Conservation (phyloP, 2,329 filamentous ascomycete genomes). For the Podosphaera xanthii region DNA sequence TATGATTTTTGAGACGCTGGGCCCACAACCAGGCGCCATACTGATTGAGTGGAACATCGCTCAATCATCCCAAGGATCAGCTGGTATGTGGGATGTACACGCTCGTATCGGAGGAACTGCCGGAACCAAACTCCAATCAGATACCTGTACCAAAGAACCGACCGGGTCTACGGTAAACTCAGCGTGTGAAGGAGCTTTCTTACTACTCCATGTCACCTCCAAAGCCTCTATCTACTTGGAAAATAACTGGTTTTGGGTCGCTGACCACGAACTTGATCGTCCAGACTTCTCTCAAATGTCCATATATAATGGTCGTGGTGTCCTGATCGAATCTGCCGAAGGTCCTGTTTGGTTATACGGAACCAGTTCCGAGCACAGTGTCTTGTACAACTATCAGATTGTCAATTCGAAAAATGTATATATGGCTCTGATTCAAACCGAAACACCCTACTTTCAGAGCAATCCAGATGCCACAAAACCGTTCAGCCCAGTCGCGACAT, state of each 20-base stretch:
- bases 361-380: conserved; percentile 43
- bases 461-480: conserved; percentile 52
- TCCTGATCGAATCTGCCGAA: conserved; percentile 45
- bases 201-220: conserved; percentile 42
- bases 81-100: conserved; percentile 89
- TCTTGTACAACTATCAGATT: conserved; percentile 70
- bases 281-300: conserved; percentile 54
- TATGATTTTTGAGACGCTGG: conserved; percentile 58
- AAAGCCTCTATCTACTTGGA: conserved; percentile 54
- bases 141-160: conserved; percentile 60
- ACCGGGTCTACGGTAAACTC: conserved; percentile 32
- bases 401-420: conserved; percentile 56
- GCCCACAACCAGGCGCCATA: conserved; percentile 66
- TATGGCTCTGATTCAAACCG: conserved; percentile 67
- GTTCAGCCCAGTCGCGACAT: conserved; percentile 34
- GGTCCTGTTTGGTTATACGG: conserved; percentile 65
- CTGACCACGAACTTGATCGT: conserved; percentile 73
- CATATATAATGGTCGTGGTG: conserved; percentile 63
- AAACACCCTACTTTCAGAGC: conserved; percentile 74
- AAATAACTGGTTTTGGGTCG: conserved; percentile 78
- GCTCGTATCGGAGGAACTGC: conserved; percentile 74
- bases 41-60: conserved; percentile 81
- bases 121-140: conserved; percentile 55
- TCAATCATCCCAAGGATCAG: conserved; percentile 39
- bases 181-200: conserved; percentile 51